Evolutionary conservation across 2,329 filamentous ascomycete species (phyloP).

Genomic region (Penicillium fuscoglaucum): DNA sequence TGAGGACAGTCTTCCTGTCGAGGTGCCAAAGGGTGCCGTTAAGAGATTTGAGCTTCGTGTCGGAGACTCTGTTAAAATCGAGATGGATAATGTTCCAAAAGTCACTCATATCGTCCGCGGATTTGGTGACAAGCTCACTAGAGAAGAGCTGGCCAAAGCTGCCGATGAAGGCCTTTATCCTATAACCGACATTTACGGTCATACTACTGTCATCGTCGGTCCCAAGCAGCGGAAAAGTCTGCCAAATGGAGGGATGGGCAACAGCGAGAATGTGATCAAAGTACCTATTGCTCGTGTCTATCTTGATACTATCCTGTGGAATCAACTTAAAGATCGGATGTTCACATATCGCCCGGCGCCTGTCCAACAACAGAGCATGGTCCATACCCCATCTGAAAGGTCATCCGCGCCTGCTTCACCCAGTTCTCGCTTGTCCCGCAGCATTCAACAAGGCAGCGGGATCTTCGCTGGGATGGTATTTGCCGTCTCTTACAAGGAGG

Average conservation of each 20-base stretch:
- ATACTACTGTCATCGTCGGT: constrained; percentile 43
- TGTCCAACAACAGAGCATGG: constrained; percentile 20
- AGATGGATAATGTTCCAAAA: constrained; percentile 45
- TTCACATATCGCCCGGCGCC: constrained; percentile 34
- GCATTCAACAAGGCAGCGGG: constrained; percentile 33
- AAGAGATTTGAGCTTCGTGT: constrained; percentile 48
- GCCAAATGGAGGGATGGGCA: constrained; percentile 33
- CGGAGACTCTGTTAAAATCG: constrained; percentile 50
- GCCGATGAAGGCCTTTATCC: constrained; percentile 27
- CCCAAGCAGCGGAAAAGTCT: constrained; percentile 47
- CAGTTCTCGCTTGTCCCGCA: constrained; percentile 50
- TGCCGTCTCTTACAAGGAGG: constrained; percentile 71
- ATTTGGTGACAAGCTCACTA: constrained; percentile 39
- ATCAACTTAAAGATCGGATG: constrained; percentile 44
- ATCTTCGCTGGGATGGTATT: constrained; percentile 84
- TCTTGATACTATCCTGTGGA: constrained; percentile 50
- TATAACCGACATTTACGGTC: constrained; percentile 47
- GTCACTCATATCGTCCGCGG: constrained; percentile 46
- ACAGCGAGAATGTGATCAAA: constrained; percentile 36
- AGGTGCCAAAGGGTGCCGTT: constrained; percentile 42
- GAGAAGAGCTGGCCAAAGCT: constrained; percentile 28
- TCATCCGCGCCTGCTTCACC: constrained; percentile 50
- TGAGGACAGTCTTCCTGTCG: constrained; percentile 45
- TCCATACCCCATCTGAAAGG: constrained; percentile 41
- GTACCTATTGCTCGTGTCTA: constrained; percentile 49